These are phyloP conservation scores for Xylaria digitata DNA, from an alignment of 2,329 filamentous ascomycete species.

Conservation along the genomic window DNA sequence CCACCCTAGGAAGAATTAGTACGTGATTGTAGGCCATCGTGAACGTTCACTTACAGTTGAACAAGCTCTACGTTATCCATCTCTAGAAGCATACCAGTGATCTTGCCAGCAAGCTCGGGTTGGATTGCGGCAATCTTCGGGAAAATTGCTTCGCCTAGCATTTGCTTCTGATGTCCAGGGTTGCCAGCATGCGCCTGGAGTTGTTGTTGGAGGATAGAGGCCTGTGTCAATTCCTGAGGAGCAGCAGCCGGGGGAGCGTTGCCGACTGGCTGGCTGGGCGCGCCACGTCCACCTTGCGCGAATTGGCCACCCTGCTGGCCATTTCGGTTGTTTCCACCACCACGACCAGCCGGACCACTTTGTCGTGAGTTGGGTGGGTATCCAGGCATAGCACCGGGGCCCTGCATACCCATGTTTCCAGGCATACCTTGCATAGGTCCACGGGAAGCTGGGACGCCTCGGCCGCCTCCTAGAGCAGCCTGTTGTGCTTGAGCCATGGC, in stretches of 20 bases:
- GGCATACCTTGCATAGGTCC: slow-evolving; percentile 81
- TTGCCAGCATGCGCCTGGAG: slow-evolving; percentile 61
- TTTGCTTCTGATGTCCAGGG: slow-evolving; percentile 93
- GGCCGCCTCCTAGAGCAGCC: slow-evolving; percentile 69
- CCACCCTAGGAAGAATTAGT: slow-evolving; percentile 70
- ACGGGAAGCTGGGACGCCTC: slow-evolving; percentile 72
- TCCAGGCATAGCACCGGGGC: slow-evolving; percentile 63
- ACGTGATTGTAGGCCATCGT: slow-evolving; percentile 11
- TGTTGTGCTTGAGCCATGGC: slow-evolving; percentile 84
- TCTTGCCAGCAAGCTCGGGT: slow-evolving; percentile 96
- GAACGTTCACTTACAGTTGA: slow-evolving; percentile 80
- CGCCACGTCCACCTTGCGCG: slow-evolving; percentile 63
- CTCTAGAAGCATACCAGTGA: slow-evolving; percentile 99
- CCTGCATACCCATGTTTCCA: slow-evolving; percentile 70
- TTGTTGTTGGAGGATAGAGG: slow-evolving; percentile 66
- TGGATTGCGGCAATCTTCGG: slow-evolving; percentile 97
- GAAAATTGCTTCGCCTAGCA: slow-evolving; percentile 97
- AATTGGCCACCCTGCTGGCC: slow-evolving; percentile 56
- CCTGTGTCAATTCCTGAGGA: slow-evolving; percentile 54
- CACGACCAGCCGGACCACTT: slow-evolving; percentile 53
- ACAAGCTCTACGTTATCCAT: slow-evolving; percentile 98
- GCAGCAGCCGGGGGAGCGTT: slow-evolving; percentile 50
- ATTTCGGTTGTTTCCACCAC: slow-evolving; percentile 57
- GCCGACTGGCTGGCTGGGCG: slow-evolving; percentile 53
- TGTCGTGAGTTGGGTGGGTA: slow-evolving; percentile 67